phyloP scores from a whole-genome alignment of 352 stramenopile genomes.

The Sclerospora graminicola region DNA sequence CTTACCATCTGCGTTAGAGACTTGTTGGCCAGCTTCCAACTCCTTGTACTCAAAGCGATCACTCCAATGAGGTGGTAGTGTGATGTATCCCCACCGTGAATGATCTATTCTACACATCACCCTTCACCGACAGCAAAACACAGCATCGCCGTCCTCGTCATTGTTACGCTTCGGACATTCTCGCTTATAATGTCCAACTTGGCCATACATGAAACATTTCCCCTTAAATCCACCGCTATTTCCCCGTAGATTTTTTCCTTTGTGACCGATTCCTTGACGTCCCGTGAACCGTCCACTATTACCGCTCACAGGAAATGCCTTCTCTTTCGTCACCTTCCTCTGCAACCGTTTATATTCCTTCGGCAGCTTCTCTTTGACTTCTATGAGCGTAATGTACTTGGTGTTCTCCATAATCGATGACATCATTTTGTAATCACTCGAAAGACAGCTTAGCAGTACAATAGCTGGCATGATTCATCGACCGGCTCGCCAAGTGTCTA shows the following conservation, averaged over 20 bases:
- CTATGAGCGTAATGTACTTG: constrained; percentile 6
- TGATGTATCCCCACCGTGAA: not conserved
- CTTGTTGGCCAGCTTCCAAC: too few relatives aligned
- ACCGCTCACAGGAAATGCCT: too few relatives aligned
- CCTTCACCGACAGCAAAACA: not conserved
- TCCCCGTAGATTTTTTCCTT: not conserved
- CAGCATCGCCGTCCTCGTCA: not conserved
- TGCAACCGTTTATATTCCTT: not conserved
- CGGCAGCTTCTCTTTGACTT: constrained; percentile 2
- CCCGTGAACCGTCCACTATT: not conserved
- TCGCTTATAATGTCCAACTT: not conserved
- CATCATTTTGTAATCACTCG: constrained; percentile 1
- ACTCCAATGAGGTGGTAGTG: not conserved
- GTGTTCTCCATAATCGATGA: constrained; percentile 10
- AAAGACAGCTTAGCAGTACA: constrained; percentile 1
- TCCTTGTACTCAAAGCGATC: not conserved
- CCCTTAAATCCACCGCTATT: not conserved
- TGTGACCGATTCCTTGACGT: not conserved
- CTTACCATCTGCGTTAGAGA: too few relatives aligned
- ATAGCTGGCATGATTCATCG: not conserved
- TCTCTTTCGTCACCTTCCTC: not conserved
- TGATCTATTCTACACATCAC: not conserved
- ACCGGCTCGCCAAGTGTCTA: not conserved
- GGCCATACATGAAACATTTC: not conserved
- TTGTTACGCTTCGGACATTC: not conserved